Conservation (phyloP, 768 basidiomycete species). For the Clavulina sp. region DNA sequence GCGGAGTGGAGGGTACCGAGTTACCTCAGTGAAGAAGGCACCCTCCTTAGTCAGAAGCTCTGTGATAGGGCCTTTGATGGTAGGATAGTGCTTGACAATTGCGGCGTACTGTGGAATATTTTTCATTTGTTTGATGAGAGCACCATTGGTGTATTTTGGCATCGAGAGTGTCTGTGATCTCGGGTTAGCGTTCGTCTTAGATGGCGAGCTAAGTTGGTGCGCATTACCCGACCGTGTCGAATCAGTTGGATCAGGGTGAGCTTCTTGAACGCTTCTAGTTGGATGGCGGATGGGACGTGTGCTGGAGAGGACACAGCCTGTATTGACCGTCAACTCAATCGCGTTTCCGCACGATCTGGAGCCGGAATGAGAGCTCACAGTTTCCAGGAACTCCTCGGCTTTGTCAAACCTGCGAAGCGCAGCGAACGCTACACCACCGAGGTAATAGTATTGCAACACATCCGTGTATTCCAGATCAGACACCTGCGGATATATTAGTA, state of each 20-base stretch:
- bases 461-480: conserved; percentile 56
- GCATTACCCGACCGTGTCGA: conserved; percentile 51
- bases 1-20: no score
- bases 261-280: conserved; percentile 80
- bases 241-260: conserved; percentile 63
- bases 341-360: background rate
- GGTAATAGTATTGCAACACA: conserved; percentile 71
- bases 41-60: conserved; percentile 36
- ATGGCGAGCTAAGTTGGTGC: conserved; percentile 5
- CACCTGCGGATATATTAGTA: conserved; percentile 1
- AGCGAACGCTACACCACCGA: conserved; percentile 51
- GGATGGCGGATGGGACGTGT: conserved; percentile 41
- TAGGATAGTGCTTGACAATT: conserved; percentile 52
- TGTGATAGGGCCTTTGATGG: conserved; percentile 16
- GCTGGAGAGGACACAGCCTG: conserved; percentile 28
- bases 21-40: conserved; percentile 35
- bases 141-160: conserved; percentile 57
- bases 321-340: background rate
- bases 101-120: conserved; percentile 38
- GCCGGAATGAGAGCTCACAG: conserved; percentile 36
- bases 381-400: conserved; percentile 67
- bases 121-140: conserved; percentile 45
- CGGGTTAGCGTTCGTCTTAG: background rate
- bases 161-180: conserved; percentile 26
- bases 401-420: conserved; percentile 47